These are phyloP conservation scores for Medicago lupulina DNA, from an alignment of 306 rosid species.

Conservation along the genomic window DNA sequence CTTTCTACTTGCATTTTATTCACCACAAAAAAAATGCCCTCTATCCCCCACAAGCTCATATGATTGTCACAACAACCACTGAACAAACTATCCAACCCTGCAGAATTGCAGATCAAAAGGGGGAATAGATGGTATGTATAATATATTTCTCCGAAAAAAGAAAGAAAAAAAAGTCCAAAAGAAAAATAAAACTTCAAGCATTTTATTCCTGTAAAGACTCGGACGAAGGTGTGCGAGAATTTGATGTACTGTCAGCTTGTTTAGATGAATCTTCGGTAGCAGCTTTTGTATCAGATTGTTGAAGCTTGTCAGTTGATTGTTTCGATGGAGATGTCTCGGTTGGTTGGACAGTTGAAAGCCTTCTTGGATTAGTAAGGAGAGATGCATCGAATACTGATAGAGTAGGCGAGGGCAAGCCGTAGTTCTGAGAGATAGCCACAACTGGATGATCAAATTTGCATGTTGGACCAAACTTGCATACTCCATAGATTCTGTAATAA, in stretches of 20 bases:
- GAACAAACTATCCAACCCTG: conserved; percentile 56
- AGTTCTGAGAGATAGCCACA: conserved; percentile 61
- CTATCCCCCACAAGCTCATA: conserved; percentile 57
- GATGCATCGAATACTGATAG: conserved; percentile 57
- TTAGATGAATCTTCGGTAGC: conserved; percentile 53
- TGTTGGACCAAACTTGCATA: conserved; percentile 93
- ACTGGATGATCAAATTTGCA: conserved; percentile 88
- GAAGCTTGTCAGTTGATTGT: conserved; percentile 57
- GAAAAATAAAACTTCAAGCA: conserved; percentile 49
- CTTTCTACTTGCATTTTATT: conserved; percentile 85
- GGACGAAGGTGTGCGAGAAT: conserved; percentile 54
- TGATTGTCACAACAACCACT: conserved; percentile 56
- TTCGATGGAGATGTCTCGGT: conserved; percentile 61
- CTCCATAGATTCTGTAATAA: conserved; percentile 71
- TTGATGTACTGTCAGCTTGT: conserved; percentile 55
- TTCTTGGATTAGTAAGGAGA: conserved; percentile 54
- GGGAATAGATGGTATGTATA: conserved; percentile 68
- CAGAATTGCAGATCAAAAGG: conserved; percentile 69
- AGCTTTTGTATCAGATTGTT: conserved; percentile 55
- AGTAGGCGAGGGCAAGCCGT: conserved; percentile 54
- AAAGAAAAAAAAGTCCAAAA: conserved; percentile 40
- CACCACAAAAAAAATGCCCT: conserved; percentile 78
- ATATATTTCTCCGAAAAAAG: conserved; percentile 53
- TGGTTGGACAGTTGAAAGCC: conserved; percentile 48
- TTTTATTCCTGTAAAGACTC: conserved; percentile 65